A percentile compares a stretch with the other conserved stretches of the same genome.
Evolutionary conservation across 2,329 filamentous ascomycete genomes (phyloP).

Genomic region (Neoarthrinium moseri): DNA sequence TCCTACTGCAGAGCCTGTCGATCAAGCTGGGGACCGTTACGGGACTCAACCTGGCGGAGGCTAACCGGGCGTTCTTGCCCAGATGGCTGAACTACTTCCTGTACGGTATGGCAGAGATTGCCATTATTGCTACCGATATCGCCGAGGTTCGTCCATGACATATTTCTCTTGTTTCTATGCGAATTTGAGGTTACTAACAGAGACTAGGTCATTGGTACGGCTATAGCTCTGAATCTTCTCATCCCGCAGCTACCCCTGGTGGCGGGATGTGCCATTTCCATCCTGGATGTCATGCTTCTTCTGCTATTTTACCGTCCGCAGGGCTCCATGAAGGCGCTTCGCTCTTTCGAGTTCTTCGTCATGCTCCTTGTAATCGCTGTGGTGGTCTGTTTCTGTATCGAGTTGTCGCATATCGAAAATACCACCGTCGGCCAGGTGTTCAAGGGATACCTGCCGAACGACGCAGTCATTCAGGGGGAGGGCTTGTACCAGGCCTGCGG

Average conservation of each 20-base stretch:
- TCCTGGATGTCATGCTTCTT: constrained; percentile 66
- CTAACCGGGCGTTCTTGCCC: constrained; percentile 64
- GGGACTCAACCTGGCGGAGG: constrained; percentile 64
- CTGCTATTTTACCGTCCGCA: constrained; percentile 64
- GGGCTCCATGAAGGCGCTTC: constrained; percentile 56
- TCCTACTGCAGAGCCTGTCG: constrained; percentile 66
- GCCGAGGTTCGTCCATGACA: constrained; percentile 50
- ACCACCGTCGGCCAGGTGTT: constrained; percentile 60
- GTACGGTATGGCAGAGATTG: constrained; percentile 63
- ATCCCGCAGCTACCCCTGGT: constrained; percentile 63
- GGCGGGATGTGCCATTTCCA: constrained; percentile 66
- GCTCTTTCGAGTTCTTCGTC: constrained; percentile 66
- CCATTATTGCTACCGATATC: constrained; percentile 71
- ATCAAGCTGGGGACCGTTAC: constrained; percentile 70
- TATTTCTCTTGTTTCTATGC: constrained; percentile 10
- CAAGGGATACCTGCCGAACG: constrained; percentile 62
- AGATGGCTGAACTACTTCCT: constrained; percentile 62
- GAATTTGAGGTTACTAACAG: neutral
- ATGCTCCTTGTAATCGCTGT: constrained; percentile 64
- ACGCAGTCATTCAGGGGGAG: constrained; percentile 54
- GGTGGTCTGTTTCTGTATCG: constrained; percentile 69
- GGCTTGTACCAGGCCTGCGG: constrained; percentile 71
- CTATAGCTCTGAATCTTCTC: constrained; percentile 67
- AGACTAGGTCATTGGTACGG: constrained; percentile 63
- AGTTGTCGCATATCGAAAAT: constrained; percentile 60